phyloP scores from a whole-genome alignment of 2,329 filamentous ascomycete species.

The Pseudogymnoascus sp. region DNA sequence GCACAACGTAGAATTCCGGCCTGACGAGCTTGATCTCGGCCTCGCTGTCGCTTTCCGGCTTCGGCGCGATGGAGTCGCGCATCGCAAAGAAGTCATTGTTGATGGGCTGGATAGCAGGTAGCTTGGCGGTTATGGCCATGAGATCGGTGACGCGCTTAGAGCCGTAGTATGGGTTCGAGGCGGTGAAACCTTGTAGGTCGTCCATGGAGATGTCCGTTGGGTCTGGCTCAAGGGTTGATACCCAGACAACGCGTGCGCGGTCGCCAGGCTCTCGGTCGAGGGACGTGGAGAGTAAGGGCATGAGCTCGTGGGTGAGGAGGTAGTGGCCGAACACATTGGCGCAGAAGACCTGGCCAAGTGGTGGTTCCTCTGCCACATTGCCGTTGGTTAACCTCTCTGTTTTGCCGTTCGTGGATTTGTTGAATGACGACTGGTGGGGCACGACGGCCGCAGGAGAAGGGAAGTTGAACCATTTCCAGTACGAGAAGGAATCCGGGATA shows the following conservation, averaged over 20 bases:
- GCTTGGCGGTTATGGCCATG: constrained; percentile 62
- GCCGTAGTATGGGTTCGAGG: constrained; percentile 64
- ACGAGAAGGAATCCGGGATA: not conserved
- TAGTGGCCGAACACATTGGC: constrained; percentile 97
- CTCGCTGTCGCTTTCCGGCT: constrained; percentile 15
- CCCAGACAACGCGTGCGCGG: constrained; percentile 70
- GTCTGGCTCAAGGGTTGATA: constrained; percentile 68
- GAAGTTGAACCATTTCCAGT: constrained; percentile 7
- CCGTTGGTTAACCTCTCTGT: not conserved
- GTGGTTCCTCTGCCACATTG: constrained; percentile 38
- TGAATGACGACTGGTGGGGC: constrained; percentile 32
- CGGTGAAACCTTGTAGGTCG: constrained; percentile 68
- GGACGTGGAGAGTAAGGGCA: constrained; percentile 53
- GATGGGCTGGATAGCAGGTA: constrained; percentile 55
- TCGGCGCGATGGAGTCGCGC: constrained; percentile 21
- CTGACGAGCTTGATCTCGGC: constrained; percentile 22
- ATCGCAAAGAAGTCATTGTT: constrained; percentile 44
- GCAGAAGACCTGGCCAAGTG: constrained; percentile 74
- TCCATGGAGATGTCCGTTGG: constrained; percentile 42
- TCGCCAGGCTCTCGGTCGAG: constrained; percentile 23
- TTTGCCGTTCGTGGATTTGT: not conserved
- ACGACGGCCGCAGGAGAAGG: constrained; percentile 2
- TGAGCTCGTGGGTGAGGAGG: constrained; percentile 70
- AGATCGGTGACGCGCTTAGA: constrained; percentile 83
- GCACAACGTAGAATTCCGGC: constrained; percentile 67